phyloP scores from a whole-genome alignment of 768 basidiomycete genomes.

The Boletus rufocinnamomeus region DNA sequence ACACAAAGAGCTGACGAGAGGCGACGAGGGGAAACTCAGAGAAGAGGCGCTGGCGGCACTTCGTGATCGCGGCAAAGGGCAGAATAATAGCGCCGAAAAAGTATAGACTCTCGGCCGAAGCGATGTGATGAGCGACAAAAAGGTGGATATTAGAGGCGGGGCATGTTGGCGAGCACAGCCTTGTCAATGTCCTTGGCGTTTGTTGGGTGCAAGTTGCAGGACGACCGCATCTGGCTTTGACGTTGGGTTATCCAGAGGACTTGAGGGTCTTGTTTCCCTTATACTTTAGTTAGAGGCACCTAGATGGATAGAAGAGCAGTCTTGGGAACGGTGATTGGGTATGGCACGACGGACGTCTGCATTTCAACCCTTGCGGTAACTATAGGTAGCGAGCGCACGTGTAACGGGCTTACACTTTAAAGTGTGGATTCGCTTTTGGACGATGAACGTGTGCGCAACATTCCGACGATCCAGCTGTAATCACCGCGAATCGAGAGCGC shows the following conservation, averaged over 20 bases:
- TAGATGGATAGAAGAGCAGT: not conserved
- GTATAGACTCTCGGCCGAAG: slow-evolving; percentile 1
- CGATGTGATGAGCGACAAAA: not conserved
- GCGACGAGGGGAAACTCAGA: slow-evolving; percentile 54
- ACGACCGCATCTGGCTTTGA: not conserved
- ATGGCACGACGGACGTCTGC: not conserved
- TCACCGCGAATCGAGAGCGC: slow-evolving; percentile 14
- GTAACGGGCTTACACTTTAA: not conserved
- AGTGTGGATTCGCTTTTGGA: not conserved
- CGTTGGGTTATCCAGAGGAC: not conserved
- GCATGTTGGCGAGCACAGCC: slow-evolving; percentile 3
- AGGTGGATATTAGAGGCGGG: not conserved
- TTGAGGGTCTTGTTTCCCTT: not conserved
- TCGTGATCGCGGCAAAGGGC: not conserved
- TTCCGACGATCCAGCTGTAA: slow-evolving; percentile 15
- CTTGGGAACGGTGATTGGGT: not conserved
- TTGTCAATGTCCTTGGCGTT: not conserved
- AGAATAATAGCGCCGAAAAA: not conserved
- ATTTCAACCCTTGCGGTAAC: not conserved
- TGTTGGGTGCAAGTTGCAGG: not conserved
- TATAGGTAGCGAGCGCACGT: not conserved
- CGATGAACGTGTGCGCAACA: slow-evolving; percentile 7
- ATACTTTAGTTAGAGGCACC: not conserved
- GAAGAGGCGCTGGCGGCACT: slow-evolving; percentile 36
- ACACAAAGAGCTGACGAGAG: slow-evolving; percentile 58